Percentiles rank a stretch among this genome's conserved stretches.
Evolutionary conservation across 1,139 yeast species (phyloP).

Genomic region (Yamadazyma spencermartinsiae): DNA sequence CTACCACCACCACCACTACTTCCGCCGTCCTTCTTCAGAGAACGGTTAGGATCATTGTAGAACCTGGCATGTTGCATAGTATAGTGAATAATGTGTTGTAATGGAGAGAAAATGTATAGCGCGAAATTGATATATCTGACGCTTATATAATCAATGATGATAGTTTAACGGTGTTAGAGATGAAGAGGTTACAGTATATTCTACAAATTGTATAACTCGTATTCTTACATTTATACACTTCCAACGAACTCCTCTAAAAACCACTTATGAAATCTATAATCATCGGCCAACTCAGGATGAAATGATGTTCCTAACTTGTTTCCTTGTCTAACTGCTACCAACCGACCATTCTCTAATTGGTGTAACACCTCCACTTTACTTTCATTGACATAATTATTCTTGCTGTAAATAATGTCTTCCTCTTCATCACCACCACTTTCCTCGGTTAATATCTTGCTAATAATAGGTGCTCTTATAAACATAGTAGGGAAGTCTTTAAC

Average conservation of each 20-base stretch:
- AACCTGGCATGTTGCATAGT: conserved; percentile 15
- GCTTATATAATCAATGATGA: no score
- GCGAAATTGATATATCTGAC: no score
- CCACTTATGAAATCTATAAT: conserved; percentile 69
- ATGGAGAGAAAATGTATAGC: no score
- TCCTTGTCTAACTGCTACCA: conserved; percentile 77
- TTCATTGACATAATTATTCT: conserved; percentile 27
- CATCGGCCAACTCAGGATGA: conserved; percentile 74
- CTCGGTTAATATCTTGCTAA: conserved; percentile 34
- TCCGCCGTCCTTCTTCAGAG: neutral
- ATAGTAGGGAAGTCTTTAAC: conserved; percentile 53
- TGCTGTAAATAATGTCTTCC: conserved; percentile 24
- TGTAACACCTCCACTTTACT: conserved; percentile 45
- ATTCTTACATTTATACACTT: no score
- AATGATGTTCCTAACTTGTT: conserved; percentile 71
- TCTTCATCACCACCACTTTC: conserved; percentile 13
- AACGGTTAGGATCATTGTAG: conserved; percentile 2
- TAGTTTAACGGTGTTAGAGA: no score
- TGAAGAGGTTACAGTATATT: neutral
- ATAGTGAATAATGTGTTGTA: no score
- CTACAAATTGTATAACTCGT: no score
- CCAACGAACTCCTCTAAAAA: conserved; percentile 61
- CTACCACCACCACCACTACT: neutral
- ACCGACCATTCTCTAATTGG: conserved; percentile 38
- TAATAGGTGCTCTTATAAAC: conserved; percentile 80